phyloP scores from a whole-genome alignment of 768 basidiomycete genomes.

The Jaapia argillacea region DNA sequence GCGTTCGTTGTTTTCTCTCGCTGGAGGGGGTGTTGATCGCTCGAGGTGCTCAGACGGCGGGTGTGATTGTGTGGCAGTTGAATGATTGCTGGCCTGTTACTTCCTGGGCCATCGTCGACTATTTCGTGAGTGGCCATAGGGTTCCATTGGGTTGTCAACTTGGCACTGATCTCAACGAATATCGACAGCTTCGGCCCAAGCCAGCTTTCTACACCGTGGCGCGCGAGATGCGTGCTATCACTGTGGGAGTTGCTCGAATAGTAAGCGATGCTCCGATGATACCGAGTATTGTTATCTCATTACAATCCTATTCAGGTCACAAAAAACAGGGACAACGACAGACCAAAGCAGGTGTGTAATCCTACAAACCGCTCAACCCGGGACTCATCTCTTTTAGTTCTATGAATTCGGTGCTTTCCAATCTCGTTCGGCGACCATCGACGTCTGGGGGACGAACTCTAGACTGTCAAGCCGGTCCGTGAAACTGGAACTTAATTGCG shows the following conservation, averaged over 20 bases:
- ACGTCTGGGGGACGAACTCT: slow-evolving; percentile 33
- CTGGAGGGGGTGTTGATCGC: not conserved
- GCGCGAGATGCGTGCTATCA: slow-evolving; percentile 28
- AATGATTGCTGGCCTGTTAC: slow-evolving; percentile 32
- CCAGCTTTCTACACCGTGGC: slow-evolving; percentile 30
- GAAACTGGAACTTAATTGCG: slow-evolving; percentile 23
- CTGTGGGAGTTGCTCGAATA: slow-evolving; percentile 28
- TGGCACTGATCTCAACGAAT: slow-evolving; percentile 12
- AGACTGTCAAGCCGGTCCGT: slow-evolving; percentile 14
- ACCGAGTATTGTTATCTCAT: slow-evolving; percentile 13
- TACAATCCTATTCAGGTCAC: slow-evolving; percentile 15
- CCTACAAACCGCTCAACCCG: not conserved
- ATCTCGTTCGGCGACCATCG: slow-evolving; percentile 14
- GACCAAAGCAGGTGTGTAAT: slow-evolving; percentile 20
- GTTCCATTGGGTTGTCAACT: not conserved
- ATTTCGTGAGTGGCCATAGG: slow-evolving; percentile 14
- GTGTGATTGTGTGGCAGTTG: slow-evolving; percentile 34
- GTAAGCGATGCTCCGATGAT: slow-evolving; percentile 9
- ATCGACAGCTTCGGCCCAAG: slow-evolving; percentile 13
- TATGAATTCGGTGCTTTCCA: slow-evolving; percentile 25
- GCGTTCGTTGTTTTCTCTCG: not conserved
- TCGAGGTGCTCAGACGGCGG: slow-evolving; percentile 11
- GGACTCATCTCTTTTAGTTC: slow-evolving; percentile 12
- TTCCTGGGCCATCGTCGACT: slow-evolving; percentile 35
- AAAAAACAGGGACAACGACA: slow-evolving; percentile 21